A percentile compares a stretch with the other conserved stretches of the same genome.
Evolutionary conservation across 2,329 filamentous ascomycete genomes (phyloP).

Genomic region (Fusarium setosum): DNA sequence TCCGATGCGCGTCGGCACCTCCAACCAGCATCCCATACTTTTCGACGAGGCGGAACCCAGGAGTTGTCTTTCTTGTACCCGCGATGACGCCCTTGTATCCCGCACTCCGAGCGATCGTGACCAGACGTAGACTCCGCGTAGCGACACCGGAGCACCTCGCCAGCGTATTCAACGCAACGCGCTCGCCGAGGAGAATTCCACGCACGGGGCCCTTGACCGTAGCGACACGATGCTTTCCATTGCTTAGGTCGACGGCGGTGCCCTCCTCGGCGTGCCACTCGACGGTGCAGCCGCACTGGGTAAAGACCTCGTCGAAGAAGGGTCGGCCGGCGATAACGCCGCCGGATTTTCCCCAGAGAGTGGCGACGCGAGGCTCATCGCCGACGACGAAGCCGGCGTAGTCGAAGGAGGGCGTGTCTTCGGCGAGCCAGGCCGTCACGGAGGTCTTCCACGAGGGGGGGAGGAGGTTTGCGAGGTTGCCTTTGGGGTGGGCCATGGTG

Average conservation of each 20-base stretch:
- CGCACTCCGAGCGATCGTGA: conserved; percentile 66
- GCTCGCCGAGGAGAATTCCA: conserved; percentile 85
- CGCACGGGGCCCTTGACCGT: conserved; percentile 88
- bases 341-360: conserved; percentile 75
- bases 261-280: conserved; percentile 90
- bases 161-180: conserved; percentile 91
- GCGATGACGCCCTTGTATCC: conserved; percentile 89
- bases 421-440: conserved; percentile 87
- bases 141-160: conserved; percentile 93
- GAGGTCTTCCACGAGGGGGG: conserved; percentile 86
- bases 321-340: conserved; percentile 92
- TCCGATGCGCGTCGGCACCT: conserved; percentile 89
- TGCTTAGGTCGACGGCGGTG: conserved; percentile 69
- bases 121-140: conserved; percentile 69
- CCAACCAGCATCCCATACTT: conserved; percentile 98
- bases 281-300: conserved; percentile 89
- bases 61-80: conserved; percentile 96
- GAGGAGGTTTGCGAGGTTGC: conserved; percentile 74
- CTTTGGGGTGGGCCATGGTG: conserved; percentile 46
- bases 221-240: conserved; percentile 72
- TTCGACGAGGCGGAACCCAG: conserved; percentile 93
- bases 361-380: conserved; percentile 70
- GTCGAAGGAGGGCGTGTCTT: conserved; percentile 97
- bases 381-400: conserved; percentile 98
- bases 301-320: conserved; percentile 95